These are phyloP conservation scores for Azolla pinnata DNA, from an alignment of 75 land plant species.

Conservation along the genomic window DNA sequence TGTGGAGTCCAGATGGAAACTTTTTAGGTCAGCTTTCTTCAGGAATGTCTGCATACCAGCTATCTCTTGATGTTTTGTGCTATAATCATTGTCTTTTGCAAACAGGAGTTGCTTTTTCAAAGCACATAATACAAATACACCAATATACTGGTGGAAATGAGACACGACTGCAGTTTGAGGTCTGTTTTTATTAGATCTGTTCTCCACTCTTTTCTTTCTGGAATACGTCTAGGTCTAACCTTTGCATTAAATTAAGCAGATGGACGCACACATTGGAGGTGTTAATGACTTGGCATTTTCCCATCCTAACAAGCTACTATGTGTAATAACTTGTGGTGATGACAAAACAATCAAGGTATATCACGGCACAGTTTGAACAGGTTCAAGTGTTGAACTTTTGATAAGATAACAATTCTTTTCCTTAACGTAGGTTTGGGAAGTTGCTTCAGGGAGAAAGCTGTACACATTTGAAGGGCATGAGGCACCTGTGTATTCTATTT, in stretches of 20 bases:
- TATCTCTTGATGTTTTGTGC: not conserved
- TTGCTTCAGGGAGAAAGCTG: constrained; percentile 37
- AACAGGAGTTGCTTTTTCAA: constrained; percentile 74
- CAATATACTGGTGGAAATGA: constrained; percentile 49
- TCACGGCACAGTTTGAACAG: too few species aligned
- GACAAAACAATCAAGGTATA: constrained; percentile 92
- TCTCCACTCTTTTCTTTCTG: not conserved
- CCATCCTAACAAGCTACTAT: constrained; percentile 69
- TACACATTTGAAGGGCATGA: constrained; percentile 75
- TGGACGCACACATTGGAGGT: constrained; percentile 90
- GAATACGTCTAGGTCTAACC: not conserved
- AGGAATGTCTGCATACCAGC: not conserved
- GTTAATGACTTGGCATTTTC: constrained; percentile 94
- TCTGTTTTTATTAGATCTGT: constrained; percentile 10
- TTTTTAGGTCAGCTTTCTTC: constrained; percentile 43
- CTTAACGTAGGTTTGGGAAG: constrained; percentile 68
- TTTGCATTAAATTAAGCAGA: constrained; percentile 26
- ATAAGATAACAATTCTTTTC: too few species aligned
- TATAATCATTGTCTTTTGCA: not conserved
- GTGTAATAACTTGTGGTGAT: constrained; percentile 90
- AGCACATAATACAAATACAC: constrained; percentile 68
- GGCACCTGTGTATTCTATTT: constrained; percentile 67
- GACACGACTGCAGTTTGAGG: constrained; percentile 57
- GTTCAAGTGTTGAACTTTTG: too few species aligned
- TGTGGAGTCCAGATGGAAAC: constrained; percentile 77